Base-by-base conservation (phyloP, 768 basidiomycete genomes). In the Pulveroboletus frians region DNA sequence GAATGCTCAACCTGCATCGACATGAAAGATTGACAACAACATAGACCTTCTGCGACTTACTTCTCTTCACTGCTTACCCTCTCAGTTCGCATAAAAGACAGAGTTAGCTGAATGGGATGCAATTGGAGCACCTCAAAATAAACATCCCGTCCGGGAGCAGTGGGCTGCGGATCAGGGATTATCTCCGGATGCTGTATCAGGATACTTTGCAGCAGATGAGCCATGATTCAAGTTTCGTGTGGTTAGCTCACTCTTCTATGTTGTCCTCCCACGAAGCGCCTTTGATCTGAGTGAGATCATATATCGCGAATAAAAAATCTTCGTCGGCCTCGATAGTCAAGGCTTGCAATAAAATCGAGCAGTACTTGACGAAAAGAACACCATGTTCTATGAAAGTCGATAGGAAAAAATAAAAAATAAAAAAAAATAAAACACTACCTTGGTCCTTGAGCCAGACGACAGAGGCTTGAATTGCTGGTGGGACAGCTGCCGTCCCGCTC, bases 21-120 rank as follows among this genome's bases (percentile, higher is more conserved):
- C 34, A 41, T 50, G 50, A 51, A 38, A 37, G 46, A 39, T 36
- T 43, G 20, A 41, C 13, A 47, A 20, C 46, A 26, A 1, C 26
- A 26, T 32, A 15, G 10, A 30, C 26, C n/a, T 34, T 30, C n/a
- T 21, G 27, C 5, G 13, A 14, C 84, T 59, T 67, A 95, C 95
- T 92, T 92, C 62, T 93, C 89, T 62, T 93, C 93, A 36, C 88
- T 87, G 66, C 87, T 96, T 48, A 95, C 82, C 26, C 90, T 75
- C 58, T 97, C 96, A 1, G 95, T 95, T 15, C 94, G 83, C 90
- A 96, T 95, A 73, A 99, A 99, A 0, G 96, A 98, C 15, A 99
- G 69, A 1, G 90, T 85, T 4, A 99, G 74, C 54, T 85, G 84
- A 61, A 98, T 89, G 6, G 96, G 96, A 54, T 99, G 95, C 26